phyloP scores from a whole-genome alignment of 495 filamentous ascomycete genomes.

The Aspergillus olivimuriae region DNA sequence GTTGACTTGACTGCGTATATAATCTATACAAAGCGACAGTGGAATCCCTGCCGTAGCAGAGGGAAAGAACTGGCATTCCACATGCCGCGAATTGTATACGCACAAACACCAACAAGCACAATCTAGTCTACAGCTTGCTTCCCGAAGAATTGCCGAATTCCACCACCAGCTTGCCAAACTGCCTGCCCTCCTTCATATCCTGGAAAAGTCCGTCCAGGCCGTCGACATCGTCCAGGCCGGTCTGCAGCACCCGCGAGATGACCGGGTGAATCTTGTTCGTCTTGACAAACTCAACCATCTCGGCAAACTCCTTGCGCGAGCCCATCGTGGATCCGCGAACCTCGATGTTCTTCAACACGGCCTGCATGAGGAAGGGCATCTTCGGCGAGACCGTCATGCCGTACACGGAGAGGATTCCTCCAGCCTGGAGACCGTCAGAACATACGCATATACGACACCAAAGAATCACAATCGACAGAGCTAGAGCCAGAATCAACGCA shows the following conservation, averaged over 20 bases:
- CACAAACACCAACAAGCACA: not conserved
- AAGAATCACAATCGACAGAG: too few relatives aligned
- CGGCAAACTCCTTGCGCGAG: constrained; percentile 63
- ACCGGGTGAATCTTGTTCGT: constrained; percentile 58
- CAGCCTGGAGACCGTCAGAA: constrained; percentile 32
- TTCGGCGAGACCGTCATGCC: constrained; percentile 73
- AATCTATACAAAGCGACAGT: too few relatives aligned
- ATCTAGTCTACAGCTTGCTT: constrained; percentile 36
- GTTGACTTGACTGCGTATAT: too few relatives aligned
- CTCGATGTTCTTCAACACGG: constrained; percentile 71
- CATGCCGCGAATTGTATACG: too few relatives aligned
- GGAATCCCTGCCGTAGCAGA: not conserved
- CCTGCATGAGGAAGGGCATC: constrained; percentile 64
- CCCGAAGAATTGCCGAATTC: constrained; percentile 36
- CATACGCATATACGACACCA: too few relatives aligned
- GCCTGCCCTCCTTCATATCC: constrained; percentile 66
- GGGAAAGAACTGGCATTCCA: too few relatives aligned
- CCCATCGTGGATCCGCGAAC: constrained; percentile 70
- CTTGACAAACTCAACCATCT: constrained; percentile 70
- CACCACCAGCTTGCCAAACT: constrained; percentile 75
- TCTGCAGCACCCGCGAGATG: constrained; percentile 51
- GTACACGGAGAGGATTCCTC: constrained; percentile 64
- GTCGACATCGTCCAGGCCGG: constrained; percentile 56
- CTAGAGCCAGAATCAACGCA: constrained; percentile 27
- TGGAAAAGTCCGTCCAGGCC: constrained; percentile 64